Evolutionary conservation across 164 flowering plant genomes (phyloP).

Genomic region (Dillenia suffruticosa): DNA sequence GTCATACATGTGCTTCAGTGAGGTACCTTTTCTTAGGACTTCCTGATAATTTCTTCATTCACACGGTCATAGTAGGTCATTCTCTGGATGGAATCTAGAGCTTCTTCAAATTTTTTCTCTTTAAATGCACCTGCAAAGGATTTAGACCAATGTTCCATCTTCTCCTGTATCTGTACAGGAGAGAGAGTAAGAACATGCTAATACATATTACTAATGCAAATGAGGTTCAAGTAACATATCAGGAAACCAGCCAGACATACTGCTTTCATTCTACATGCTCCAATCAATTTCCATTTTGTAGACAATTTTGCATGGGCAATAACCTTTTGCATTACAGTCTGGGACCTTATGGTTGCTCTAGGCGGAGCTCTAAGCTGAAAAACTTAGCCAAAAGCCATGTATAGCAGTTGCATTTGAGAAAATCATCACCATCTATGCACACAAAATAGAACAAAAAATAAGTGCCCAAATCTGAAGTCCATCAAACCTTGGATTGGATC

Average conservation of each 20-base stretch:
- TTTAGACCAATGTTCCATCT: conserved; percentile 45
- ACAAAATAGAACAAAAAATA: background rate
- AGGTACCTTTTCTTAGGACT: conserved; percentile 39
- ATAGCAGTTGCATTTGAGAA: too few species aligned
- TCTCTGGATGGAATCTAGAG: conserved; percentile 52
- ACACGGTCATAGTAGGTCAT: conserved; percentile 84
- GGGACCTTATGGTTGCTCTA: too few species aligned
- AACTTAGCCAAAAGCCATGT: too few species aligned
- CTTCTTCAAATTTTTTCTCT: conserved; percentile 50
- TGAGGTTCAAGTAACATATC: too few species aligned
- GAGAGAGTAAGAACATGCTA: background rate
- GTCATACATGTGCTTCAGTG: background rate
- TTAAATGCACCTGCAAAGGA: conserved; percentile 55
- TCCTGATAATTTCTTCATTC: conserved; percentile 71
- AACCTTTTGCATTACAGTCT: too few species aligned
- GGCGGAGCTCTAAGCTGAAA: too few species aligned
- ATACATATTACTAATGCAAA: background rate
- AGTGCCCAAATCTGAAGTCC: background rate
- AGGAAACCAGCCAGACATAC: too few species aligned
- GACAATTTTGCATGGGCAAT: too few species aligned
- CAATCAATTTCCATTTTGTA: too few species aligned
- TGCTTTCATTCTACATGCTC: too few species aligned
- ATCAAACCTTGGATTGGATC: conserved; percentile 59
- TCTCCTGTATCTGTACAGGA: conserved; percentile 44
- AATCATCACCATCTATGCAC: too few species aligned